Evolutionary conservation across 1,284 basidiomycete genomes (phyloP), one percentile per base, ranked within the genome.

Genomic region (Rhodotorula glutinis): DNA sequence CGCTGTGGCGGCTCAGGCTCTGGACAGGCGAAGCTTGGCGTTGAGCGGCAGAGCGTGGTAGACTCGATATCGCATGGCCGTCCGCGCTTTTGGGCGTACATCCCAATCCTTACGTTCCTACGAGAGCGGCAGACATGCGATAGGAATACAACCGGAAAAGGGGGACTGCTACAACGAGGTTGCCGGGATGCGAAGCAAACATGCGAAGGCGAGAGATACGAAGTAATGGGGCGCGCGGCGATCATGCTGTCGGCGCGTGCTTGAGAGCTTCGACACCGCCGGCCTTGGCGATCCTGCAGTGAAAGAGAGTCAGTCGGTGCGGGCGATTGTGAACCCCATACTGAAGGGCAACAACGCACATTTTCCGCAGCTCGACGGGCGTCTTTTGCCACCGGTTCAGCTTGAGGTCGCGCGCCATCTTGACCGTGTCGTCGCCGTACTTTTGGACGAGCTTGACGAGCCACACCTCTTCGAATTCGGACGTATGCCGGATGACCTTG

Each of bases 351-450:
- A 5, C 10, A 9, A 75, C 75, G 61, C 56, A 77, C 65, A 73
- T 67, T 53, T 82, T 75, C 75, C 78, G 83, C 76, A 98, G 81
- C 80, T 94, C 87, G 23, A 92, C 94, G 46, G 82, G 83, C 7
- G 93, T 98, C 77, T 88, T 87, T 80, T 98, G 95, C 79, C 87
- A 88, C 29, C 85, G 80, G 77, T 98, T 98, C 69, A 89, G 79
- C 78, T 83, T 87, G 71, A 85, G 80, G 80, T 98, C 94, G 71
- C 82, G 83, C 16, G 87, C 86, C 92, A 96, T 96, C 49, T 80
- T 82, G 33, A 85, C 84, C 25, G 87, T 80, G 79, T 98, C 88
- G 47, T 83, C 80, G 0, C 87, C 89, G 79, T 98, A 83, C 78
- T 85, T 88, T 49, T 79, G 77, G 16, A 92, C 85, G 43, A 98